phyloP scores from a whole-genome alignment of 768 basidiomycete genomes.

The Kwoniella bestiolae region DNA sequence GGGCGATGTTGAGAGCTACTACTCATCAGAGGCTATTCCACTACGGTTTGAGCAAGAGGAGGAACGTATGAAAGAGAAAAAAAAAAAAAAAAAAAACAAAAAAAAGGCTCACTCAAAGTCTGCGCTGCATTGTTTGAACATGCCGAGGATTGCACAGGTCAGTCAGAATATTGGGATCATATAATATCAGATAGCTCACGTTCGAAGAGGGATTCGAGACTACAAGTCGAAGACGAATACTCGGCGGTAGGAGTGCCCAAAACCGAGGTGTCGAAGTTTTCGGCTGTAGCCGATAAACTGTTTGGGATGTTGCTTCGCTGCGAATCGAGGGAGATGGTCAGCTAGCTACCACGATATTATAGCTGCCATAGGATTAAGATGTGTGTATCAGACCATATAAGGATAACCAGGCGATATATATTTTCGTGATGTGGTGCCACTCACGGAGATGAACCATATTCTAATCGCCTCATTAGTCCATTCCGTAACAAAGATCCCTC shows the following conservation, averaged over 20 bases:
- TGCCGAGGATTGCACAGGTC: slow-evolving; percentile 7
- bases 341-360: not conserved
- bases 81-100: not conserved
- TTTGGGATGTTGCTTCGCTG: slow-evolving; percentile 42
- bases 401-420: not conserved
- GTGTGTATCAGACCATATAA: not conserved
- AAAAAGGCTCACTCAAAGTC: slow-evolving; percentile 13
- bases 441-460: slow-evolving; percentile 66
- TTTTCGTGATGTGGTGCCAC: no score
- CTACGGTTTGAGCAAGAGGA: no score
- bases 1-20: slow-evolving; percentile 68
- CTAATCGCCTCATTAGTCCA: slow-evolving; percentile 64
- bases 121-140: not conserved
- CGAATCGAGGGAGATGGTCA: not conserved
- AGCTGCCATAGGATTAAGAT: no score
- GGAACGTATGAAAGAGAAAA: no score
- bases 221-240: slow-evolving; percentile 68
- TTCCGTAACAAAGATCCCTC: slow-evolving; percentile 78
- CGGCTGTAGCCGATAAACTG: slow-evolving; percentile 60
- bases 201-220: slow-evolving; percentile 56
- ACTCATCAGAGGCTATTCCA: no score
- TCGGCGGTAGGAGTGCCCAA: slow-evolving; percentile 70
- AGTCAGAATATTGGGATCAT: slow-evolving; percentile 1
- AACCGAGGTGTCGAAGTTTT: slow-evolving; percentile 61
- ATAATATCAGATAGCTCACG: slow-evolving; percentile 30